These are phyloP conservation scores for Tolypocladium ophioglossoides DNA, from an alignment of 2,329 filamentous ascomycete genomes.

Conservation along the genomic window DNA sequence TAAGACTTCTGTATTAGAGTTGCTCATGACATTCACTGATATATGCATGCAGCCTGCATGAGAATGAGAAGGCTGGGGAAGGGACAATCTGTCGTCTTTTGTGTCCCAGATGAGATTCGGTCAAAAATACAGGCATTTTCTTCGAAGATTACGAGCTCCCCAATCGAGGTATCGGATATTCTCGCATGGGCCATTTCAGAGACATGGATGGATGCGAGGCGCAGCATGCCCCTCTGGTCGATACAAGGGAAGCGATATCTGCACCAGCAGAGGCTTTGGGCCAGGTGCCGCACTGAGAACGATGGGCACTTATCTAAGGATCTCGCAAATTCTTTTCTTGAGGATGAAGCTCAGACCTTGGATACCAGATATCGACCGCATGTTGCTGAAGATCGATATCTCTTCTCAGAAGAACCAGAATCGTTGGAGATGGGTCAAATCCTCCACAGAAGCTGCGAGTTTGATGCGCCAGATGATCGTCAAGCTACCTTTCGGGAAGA, in stretches of 20 bases:
- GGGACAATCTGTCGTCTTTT: conserved; percentile 54
- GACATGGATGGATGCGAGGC: conserved; percentile 38
- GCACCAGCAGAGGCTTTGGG: conserved; percentile 3
- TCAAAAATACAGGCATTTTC: conserved; percentile 28
- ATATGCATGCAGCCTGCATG: conserved; percentile 45
- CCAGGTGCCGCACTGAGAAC: not conserved
- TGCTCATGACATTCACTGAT: not conserved
- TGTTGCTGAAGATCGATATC: not conserved
- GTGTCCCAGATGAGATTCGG: conserved; percentile 46
- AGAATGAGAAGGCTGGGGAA: conserved; percentile 54
- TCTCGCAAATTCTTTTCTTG: not conserved
- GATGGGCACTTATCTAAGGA: not conserved
- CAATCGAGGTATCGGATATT: conserved; percentile 29
- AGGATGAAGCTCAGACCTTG: not conserved
- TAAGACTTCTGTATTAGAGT: conserved; percentile 18
- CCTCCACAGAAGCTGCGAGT: not conserved
- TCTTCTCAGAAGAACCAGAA: not conserved
- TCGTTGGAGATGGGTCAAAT: not conserved
- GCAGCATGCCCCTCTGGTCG: conserved; percentile 48
- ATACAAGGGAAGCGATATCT: conserved; percentile 43
- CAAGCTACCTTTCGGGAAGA: conserved; percentile 41
- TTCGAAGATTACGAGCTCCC: conserved; percentile 27
- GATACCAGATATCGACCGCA: conserved; percentile 1
- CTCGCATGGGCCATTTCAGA: conserved; percentile 49
- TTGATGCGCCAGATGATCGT: not conserved